Percentiles rank a stretch among this genome's conserved stretches.
Conservation (phyloP, 1,139 yeast species). For the Diutina sp. region DNA sequence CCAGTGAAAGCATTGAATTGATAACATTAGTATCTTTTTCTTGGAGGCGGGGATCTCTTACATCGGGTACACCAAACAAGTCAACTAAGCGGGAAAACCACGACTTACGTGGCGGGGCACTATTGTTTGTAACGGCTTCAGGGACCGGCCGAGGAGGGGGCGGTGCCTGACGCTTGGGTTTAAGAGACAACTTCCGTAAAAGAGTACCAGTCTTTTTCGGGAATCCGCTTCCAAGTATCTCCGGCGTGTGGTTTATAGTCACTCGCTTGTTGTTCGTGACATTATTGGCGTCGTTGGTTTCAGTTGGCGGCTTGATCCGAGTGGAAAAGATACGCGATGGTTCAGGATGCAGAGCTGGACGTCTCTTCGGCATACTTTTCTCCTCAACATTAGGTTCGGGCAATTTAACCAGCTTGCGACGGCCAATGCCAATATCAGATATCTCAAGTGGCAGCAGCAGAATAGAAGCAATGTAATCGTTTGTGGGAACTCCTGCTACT, state of each 20-base stretch:
- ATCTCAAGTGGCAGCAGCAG: not conserved
- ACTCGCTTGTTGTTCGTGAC: not conserved
- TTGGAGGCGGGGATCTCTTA: not conserved
- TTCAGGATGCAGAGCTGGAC: not conserved
- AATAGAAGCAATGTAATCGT: not conserved
- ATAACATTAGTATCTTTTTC: constrained; percentile 10
- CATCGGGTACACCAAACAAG: not conserved
- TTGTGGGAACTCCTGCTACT: not conserved
- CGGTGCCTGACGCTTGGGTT: constrained; percentile 2
- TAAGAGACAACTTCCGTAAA: not conserved
- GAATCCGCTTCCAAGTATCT: not conserved
- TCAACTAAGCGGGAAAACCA: constrained; percentile 1
- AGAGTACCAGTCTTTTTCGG: not conserved
- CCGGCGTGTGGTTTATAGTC: not conserved
- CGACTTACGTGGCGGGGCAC: not conserved
- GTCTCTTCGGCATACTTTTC: not conserved
- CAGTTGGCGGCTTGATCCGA: not conserved
- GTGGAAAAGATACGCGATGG: not conserved
- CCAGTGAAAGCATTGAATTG: constrained; percentile 19
- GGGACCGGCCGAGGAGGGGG: not conserved
- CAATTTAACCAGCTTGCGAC: not conserved
- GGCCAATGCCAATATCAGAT: not conserved
- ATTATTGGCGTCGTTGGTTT: not conserved
- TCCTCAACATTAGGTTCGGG: not conserved
- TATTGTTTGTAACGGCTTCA: not conserved